Evolutionary conservation across 257 asterid species (phyloP).

Genomic region (Capsicum rhomboideum): DNA sequence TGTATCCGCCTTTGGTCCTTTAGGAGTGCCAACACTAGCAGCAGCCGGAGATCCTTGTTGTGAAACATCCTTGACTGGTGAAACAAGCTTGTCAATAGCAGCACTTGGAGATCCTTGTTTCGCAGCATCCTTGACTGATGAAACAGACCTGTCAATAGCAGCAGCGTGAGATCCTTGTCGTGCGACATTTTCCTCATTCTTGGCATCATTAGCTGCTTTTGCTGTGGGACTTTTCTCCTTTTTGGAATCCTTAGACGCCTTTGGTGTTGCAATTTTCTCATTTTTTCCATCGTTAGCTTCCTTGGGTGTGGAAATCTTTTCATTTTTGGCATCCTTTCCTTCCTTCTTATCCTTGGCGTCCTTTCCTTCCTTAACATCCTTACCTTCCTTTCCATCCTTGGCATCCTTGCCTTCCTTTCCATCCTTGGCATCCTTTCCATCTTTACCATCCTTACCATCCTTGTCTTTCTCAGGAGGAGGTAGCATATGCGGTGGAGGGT

Average conservation of each 20-base stretch:
- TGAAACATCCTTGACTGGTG: slow-evolving; percentile 13
- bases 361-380: slow-evolving; percentile 28
- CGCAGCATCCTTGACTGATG: slow-evolving; percentile 6
- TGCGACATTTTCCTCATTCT: slow-evolving; percentile 3
- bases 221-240: slow-evolving; percentile 8
- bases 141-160: slow-evolving; percentile 1
- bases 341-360: slow-evolving; percentile 19
- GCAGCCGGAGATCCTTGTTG: slow-evolving; percentile 5
- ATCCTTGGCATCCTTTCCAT: slow-evolving; percentile 24
- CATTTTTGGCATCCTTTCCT: slow-evolving; percentile 21
- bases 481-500: slow-evolving; percentile 86
- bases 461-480: slow-evolving; percentile 45
- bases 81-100: slow-evolving; percentile 15
- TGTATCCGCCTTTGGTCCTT: slow-evolving; percentile 19
- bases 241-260: slow-evolving; percentile 8
- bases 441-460: slow-evolving; percentile 25
- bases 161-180: slow-evolving; percentile 6
- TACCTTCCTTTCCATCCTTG: slow-evolving; percentile 19
- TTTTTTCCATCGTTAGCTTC: slow-evolving; percentile 12
- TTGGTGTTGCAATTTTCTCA: slow-evolving; percentile 8
- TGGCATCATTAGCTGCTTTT: slow-evolving; percentile 1
- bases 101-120: slow-evolving; percentile 9
- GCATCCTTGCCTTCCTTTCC: slow-evolving; percentile 21
- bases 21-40: slow-evolving; percentile 11
- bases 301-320: slow-evolving; percentile 9